Conservation (phyloP, 495 filamentous ascomycete species). For the Penicillium daleae region DNA sequence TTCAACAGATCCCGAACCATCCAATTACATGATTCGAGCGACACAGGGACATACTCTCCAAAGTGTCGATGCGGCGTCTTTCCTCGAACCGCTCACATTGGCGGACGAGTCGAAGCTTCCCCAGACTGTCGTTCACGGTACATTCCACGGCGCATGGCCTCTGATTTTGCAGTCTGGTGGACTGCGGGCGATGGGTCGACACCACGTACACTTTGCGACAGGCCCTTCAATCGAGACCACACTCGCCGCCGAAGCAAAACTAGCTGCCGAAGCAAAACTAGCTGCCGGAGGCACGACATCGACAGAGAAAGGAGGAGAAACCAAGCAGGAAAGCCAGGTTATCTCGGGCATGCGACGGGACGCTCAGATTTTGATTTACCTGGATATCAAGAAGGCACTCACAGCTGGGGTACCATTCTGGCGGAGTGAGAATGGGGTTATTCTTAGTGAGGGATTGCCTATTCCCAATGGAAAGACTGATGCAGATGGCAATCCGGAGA, state of each 20-base stretch:
- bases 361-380: slow-evolving; percentile 77
- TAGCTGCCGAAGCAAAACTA: slow-evolving; percentile 34
- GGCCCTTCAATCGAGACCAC: slow-evolving; percentile 67
- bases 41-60: slow-evolving; percentile 82
- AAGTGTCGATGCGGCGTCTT: slow-evolving; percentile 65
- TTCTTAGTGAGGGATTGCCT: slow-evolving; percentile 53
- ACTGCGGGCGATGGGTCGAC: slow-evolving; percentile 75
- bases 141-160: slow-evolving; percentile 75
- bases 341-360: slow-evolving; percentile 85
- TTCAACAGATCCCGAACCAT: slow-evolving; percentile 49
- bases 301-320: background rate
- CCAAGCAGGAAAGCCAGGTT: slow-evolving; percentile 46
- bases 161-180: slow-evolving; percentile 73
- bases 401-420: slow-evolving; percentile 76
- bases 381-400: slow-evolving; percentile 71
- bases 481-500: slow-evolving; percentile 22
- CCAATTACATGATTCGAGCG: slow-evolving; percentile 85
- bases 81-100: slow-evolving; percentile 67
- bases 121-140: slow-evolving; percentile 78
- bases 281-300: slow-evolving; percentile 24
- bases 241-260: slow-evolving; percentile 33
- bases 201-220: slow-evolving; percentile 85
- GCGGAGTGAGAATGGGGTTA: slow-evolving; percentile 83
- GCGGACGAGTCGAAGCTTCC: slow-evolving; percentile 57
- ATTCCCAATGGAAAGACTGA: slow-evolving; percentile 16